phyloP scores from a whole-genome alignment of 2,329 filamentous ascomycete genomes.

The Samsoniella hepiali region DNA sequence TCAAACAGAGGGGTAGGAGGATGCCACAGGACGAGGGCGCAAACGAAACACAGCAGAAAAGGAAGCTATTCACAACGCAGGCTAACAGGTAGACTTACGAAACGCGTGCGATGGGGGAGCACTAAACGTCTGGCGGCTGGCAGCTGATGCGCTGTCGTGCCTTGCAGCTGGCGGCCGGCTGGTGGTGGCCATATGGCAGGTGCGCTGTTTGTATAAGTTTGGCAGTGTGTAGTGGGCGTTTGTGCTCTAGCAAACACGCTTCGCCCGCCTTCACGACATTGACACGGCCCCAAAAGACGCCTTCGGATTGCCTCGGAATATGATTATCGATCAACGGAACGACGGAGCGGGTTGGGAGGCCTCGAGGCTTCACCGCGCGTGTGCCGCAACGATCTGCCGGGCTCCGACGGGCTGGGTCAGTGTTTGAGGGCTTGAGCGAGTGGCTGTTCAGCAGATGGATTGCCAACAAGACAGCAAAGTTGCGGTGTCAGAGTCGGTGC shows the following conservation, averaged over 20 bases:
- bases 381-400: background rate
- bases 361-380: background rate
- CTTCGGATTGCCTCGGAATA: background rate
- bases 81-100: slow-evolving; percentile 12
- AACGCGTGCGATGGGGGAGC: slow-evolving; percentile 10
- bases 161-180: slow-evolving; percentile 16
- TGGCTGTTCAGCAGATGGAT: background rate
- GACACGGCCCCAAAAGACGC: background rate
- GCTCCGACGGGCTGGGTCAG: background rate
- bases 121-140: slow-evolving; percentile 11
- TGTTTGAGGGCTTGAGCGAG: background rate
- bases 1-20: too few species aligned
- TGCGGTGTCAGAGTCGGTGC: background rate
- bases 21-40: background rate
- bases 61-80: slow-evolving; percentile 13
- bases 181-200: slow-evolving; percentile 13
- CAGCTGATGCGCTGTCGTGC: slow-evolving; percentile 11
- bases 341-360: background rate
- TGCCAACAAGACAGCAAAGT: background rate
- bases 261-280: slow-evolving; percentile 11
- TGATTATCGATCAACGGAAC: background rate
- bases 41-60: background rate
- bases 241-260: slow-evolving; percentile 13
- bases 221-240: background rate
- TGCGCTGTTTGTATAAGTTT: slow-evolving; percentile 3